Conservation (phyloP, 1,139 yeast genomes). For the Yamadazyma triangularis region DNA sequence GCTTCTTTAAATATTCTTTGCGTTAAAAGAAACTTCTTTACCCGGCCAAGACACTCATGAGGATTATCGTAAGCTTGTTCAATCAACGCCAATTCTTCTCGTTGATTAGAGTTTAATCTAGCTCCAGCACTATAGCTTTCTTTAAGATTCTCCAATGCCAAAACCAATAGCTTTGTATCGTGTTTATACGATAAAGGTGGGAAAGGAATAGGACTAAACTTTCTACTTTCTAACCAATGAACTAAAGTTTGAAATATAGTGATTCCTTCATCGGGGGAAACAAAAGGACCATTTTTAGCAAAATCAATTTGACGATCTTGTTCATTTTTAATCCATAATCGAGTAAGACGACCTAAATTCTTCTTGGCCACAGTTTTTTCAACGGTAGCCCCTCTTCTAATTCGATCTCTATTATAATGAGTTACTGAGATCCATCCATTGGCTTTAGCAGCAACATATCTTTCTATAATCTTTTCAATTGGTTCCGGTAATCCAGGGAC, state of each 20-base stretch:
- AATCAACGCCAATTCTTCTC: slow-evolving; percentile 89
- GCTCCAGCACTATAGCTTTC: slow-evolving; percentile 82
- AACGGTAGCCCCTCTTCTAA: slow-evolving; percentile 81
- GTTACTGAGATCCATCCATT: slow-evolving; percentile 97
- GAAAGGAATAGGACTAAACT: slow-evolving; percentile 85
- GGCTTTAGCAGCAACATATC: slow-evolving; percentile 92
- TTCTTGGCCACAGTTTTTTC: slow-evolving; percentile 94
- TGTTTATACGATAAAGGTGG: slow-evolving; percentile 92
- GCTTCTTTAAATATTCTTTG: slow-evolving; percentile 93
- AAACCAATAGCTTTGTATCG: slow-evolving; percentile 82
- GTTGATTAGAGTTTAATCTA: slow-evolving; percentile 76
- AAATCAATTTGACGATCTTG: slow-evolving; percentile 82
- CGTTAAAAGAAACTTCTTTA: slow-evolving; percentile 77
- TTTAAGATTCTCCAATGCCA: slow-evolving; percentile 86
- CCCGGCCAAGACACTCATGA: slow-evolving; percentile 81
- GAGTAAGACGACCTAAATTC: slow-evolving; percentile 84
- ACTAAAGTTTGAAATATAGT: slow-evolving; percentile 83
- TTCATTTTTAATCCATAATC: slow-evolving; percentile 90
- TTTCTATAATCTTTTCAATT: slow-evolving; percentile 75
- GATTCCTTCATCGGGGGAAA: slow-evolving; percentile 85
- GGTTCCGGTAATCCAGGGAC: slow-evolving; percentile 97
- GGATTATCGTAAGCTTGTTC: slow-evolving; percentile 98
- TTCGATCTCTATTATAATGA: slow-evolving; percentile 85
- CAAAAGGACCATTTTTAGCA: slow-evolving; percentile 83
- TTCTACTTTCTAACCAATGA: slow-evolving; percentile 85